These are phyloP conservation scores for Paratinospora sagittata DNA, from an alignment of 164 flowering plant genomes.

Conservation along the genomic window DNA sequence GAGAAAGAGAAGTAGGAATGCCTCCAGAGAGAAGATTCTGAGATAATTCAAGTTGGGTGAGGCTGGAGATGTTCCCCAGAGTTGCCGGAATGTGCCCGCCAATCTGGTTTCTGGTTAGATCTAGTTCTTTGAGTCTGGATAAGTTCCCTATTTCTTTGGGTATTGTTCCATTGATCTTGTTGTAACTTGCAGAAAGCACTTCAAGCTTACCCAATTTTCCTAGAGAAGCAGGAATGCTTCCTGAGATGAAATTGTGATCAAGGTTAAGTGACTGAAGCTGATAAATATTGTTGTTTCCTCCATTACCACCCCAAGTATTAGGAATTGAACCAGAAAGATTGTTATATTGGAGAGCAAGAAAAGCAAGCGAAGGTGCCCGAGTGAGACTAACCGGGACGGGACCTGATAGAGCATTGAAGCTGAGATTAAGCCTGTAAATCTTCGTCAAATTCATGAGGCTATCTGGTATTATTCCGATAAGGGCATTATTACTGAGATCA, in stretches of 20 bases:
- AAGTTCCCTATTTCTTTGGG: slow-evolving; percentile 52
- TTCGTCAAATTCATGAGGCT: slow-evolving; percentile 52
- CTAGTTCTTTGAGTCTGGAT: slow-evolving; percentile 41
- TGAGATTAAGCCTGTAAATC: slow-evolving; percentile 64
- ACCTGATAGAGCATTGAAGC: slow-evolving; percentile 65
- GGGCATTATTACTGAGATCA: slow-evolving; percentile 69
- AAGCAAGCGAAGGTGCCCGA: slow-evolving; percentile 43
- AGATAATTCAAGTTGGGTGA: slow-evolving; percentile 57
- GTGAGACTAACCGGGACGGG: slow-evolving; percentile 49
- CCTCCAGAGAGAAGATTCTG: slow-evolving; percentile 49
- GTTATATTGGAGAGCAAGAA: slow-evolving; percentile 67
- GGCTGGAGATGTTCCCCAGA: slow-evolving; percentile 44
- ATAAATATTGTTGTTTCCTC: slow-evolving; percentile 19
- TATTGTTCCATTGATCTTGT: slow-evolving; percentile 48
- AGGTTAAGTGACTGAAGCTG: slow-evolving; percentile 45
- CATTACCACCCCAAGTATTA: slow-evolving; percentile 39
- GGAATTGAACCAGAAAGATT: slow-evolving; percentile 78
- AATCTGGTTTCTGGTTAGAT: slow-evolving; percentile 45
- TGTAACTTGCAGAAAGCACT: slow-evolving; percentile 44
- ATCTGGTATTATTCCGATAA: slow-evolving; percentile 61
- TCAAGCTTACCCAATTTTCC: slow-evolving; percentile 39
- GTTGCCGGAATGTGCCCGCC: slow-evolving; percentile 50
- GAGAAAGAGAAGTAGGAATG: slow-evolving; percentile 54
- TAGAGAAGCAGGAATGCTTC: slow-evolving; percentile 48
- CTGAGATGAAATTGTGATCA: slow-evolving; percentile 54